These are phyloP conservation scores for Senecio squalidus DNA, from an alignment of 140 eudicot genomes.

Conservation along the genomic window DNA sequence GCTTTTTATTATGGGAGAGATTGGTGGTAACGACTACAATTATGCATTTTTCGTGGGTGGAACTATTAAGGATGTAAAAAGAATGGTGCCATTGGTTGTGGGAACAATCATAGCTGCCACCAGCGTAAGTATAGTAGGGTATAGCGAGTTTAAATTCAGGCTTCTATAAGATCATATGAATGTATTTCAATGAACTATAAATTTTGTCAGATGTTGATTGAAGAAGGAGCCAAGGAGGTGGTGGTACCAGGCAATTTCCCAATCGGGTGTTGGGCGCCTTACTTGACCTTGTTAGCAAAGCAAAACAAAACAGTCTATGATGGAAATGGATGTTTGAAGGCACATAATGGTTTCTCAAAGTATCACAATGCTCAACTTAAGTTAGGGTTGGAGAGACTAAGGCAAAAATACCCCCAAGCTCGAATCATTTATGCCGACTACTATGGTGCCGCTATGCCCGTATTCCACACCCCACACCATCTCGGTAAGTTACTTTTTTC, in stretches of 20 bases:
- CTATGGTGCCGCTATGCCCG: slow-evolving; percentile 55
- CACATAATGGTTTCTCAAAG: slow-evolving; percentile 52
- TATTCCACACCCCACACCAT: slow-evolving; percentile 56
- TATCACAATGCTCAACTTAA: slow-evolving; percentile 62
- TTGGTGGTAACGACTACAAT: slow-evolving; percentile 89
- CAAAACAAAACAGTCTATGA: slow-evolving; percentile 46
- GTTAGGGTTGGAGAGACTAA: slow-evolving; percentile 39
- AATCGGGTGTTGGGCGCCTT: slow-evolving; percentile 57
- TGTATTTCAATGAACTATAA: background rate
- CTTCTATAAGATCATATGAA: background rate
- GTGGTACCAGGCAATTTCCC: slow-evolving; percentile 83
- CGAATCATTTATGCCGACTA: slow-evolving; percentile 74
- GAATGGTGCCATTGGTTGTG: slow-evolving; percentile 60
- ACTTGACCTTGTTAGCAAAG: slow-evolving; percentile 44
- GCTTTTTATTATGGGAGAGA: slow-evolving; percentile 72
- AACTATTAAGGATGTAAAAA: slow-evolving; percentile 26
- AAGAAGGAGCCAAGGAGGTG: slow-evolving; percentile 63
- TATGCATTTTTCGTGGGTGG: slow-evolving; percentile 63
- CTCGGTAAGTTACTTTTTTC: slow-evolving; percentile 43
- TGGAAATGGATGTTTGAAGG: slow-evolving; percentile 55
- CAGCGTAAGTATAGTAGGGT: slow-evolving; percentile 32
- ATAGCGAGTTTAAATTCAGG: background rate
- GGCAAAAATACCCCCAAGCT: slow-evolving; percentile 47
- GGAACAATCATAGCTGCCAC: slow-evolving; percentile 46
- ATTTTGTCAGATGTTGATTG: slow-evolving; percentile 41